Percentiles rank a stretch among this genome's conserved stretches.
Evolutionary conservation across 2,329 filamentous ascomycete genomes (phyloP).

Genomic region (Beauveria brongniartii): DNA sequence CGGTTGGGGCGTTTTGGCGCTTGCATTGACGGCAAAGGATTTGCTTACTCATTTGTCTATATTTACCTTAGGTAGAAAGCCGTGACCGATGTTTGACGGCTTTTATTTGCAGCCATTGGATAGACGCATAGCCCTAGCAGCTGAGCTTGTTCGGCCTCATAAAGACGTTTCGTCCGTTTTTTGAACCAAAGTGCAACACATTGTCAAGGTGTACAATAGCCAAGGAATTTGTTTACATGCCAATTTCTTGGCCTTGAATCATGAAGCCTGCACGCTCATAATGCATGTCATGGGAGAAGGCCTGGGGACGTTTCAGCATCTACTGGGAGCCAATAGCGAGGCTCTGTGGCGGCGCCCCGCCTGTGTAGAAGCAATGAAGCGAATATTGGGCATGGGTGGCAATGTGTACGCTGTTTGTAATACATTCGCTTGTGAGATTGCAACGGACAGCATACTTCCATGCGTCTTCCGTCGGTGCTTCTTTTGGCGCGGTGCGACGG

Average conservation of each 20-base stretch:
- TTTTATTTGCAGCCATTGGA: background rate
- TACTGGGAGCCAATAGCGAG: background rate
- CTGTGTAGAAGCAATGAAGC: background rate
- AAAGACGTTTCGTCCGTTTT: background rate
- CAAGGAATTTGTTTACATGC: background rate
- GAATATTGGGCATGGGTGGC: background rate
- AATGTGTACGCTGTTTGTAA: background rate
- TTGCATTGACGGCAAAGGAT: background rate
- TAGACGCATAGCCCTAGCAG: background rate
- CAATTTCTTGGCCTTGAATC: background rate
- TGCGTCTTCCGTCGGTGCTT: background rate
- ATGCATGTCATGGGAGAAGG: background rate
- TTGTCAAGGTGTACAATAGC: background rate
- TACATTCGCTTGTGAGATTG: background rate
- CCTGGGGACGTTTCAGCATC: conserved; percentile 1
- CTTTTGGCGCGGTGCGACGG: background rate
- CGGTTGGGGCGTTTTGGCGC: background rate
- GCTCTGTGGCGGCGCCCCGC: background rate
- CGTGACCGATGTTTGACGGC: background rate
- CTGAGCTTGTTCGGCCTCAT: background rate
- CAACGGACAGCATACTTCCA: background rate
- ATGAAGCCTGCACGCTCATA: background rate
- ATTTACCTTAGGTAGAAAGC: background rate
- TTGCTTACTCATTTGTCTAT: background rate
- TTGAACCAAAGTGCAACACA: background rate